Evolutionary conservation across 495 filamentous ascomycete genomes (phyloP).

Genomic region (Rusavskia elegans): DNA sequence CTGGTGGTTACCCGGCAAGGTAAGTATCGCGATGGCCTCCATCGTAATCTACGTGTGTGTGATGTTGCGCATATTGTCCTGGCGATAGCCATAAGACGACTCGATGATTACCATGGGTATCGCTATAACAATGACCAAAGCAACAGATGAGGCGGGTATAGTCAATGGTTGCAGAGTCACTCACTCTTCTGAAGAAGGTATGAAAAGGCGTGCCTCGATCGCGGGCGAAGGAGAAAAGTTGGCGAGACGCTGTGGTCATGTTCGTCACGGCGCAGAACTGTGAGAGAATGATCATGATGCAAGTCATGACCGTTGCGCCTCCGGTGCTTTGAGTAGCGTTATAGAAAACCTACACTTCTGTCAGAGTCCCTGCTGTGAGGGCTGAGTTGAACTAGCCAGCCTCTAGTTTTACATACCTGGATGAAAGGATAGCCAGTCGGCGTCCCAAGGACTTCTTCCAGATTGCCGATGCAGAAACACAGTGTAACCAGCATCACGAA

Average conservation of each 20-base stretch:
- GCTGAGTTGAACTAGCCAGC: no score
- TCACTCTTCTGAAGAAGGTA: constrained; percentile 24
- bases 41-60: no score
- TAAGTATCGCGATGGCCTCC: no score
- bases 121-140: no score
- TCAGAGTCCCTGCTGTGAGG: no score
- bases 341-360: constrained; percentile 20
- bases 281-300: constrained; percentile 28
- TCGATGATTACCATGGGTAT: no score
- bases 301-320: constrained; percentile 31
- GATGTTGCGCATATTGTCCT: no score
- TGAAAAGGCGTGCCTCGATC: constrained; percentile 38
- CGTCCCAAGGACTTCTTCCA: constrained; percentile 12
- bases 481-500: constrained; percentile 20
- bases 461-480: constrained; percentile 24
- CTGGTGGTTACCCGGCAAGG: constrained; percentile 15
- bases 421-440: constrained; percentile 31
- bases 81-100: no score
- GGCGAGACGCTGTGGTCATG: constrained; percentile 36
- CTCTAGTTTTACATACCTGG: constrained; percentile 12
- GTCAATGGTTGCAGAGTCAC: background rate
- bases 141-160: no score
- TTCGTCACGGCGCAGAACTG: constrained; percentile 32
- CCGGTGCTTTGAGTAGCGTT: constrained; percentile 26
- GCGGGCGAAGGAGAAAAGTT: constrained; percentile 38